Evolutionary conservation across 192 early-diverging fungal genomes (phyloP).

Genomic region (Geosiphon pyriformis): DNA sequence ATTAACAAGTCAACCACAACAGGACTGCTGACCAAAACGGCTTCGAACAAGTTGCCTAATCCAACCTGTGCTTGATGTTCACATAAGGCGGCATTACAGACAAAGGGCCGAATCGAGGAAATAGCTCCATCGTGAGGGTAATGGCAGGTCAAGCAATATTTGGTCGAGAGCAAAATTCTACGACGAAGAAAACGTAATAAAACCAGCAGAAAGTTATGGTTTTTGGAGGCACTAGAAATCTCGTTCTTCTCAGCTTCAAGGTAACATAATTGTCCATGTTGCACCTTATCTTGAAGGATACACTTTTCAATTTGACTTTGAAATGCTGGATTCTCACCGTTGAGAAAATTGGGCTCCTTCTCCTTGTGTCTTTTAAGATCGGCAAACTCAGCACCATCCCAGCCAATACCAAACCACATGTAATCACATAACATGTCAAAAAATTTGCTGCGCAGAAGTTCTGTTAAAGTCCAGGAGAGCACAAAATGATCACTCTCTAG

Average conservation of each 20-base stretch:
- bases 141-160: conserved; percentile 43
- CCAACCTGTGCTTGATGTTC: conserved; percentile 42
- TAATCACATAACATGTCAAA: conserved; percentile 32
- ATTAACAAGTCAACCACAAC: conserved; percentile 41
- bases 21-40: conserved; percentile 35
- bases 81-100: conserved; percentile 36
- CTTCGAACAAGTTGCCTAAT: conserved; percentile 39
- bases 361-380: conserved; percentile 15
- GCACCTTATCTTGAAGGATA: conserved; percentile 7
- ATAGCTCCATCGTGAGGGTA: conserved; percentile 22
- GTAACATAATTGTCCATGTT: conserved; percentile 13
- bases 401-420: conserved; percentile 27
- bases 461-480: conserved; percentile 37
- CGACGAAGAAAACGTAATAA: conserved; percentile 36
- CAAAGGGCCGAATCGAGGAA: conserved; percentile 40
- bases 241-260: conserved; percentile 23
- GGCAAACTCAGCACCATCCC: conserved; percentile 27
- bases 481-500: conserved; percentile 32
- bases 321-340: neutral
- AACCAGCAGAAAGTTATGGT: conserved; percentile 38
- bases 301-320: conserved; percentile 16
- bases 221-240: neutral
- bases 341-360: conserved; percentile 5
- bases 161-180: conserved; percentile 29
- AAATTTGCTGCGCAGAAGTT: conserved; percentile 31